Base-by-base conservation (phyloP, 768 basidiomycete species). In the Collybia sp. region DNA sequence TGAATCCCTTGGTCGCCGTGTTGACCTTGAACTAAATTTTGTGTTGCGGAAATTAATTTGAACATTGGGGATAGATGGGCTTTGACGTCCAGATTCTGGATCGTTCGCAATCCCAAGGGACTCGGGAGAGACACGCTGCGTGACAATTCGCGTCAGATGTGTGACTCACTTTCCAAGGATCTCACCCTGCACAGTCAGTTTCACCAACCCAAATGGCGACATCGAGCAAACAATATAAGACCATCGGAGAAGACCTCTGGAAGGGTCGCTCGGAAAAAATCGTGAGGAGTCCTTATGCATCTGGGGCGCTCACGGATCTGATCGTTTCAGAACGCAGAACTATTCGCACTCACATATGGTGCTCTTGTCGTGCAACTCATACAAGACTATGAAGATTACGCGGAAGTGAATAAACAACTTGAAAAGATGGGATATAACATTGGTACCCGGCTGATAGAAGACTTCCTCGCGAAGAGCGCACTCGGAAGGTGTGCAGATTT, bases 341-440 rank as follows among this genome's bases (percentile, higher is more conserved):
- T 99, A 19, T 98, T 99, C 67, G 87, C 94, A 2, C 68, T 98
- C 47, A 98, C 95, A 16, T 99, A 99, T 54, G 96, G 96, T 43
- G 94, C 94, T 17, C 81, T 98, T 42, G 96, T 99, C 40, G 93
- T 98, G 30, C 96, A 99, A 69, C 79, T 99, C 50, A 93, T 98
- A 51, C 96, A 98, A 61, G 96, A 99, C 66, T 98, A 97, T 59
- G 96, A 99, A 59, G 94, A 99, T 71, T 98, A 96, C 61, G 77
- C 77, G 12, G 92, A 95, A 62, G 89, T 92, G 51, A 92, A 92
- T 66, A 94, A 91, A 64, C 94, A 99, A 63, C 83, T 99, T 2
- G 95, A 99, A 58, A 95, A 93, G 71, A 98, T 97, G 95, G 96
- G 96, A 3, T 97, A 96, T 67, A 96, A 94, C 61, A 98, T 99